phyloP scores from a whole-genome alignment of 768 basidiomycete genomes.

The Pulveroboletus sp. region DNA sequence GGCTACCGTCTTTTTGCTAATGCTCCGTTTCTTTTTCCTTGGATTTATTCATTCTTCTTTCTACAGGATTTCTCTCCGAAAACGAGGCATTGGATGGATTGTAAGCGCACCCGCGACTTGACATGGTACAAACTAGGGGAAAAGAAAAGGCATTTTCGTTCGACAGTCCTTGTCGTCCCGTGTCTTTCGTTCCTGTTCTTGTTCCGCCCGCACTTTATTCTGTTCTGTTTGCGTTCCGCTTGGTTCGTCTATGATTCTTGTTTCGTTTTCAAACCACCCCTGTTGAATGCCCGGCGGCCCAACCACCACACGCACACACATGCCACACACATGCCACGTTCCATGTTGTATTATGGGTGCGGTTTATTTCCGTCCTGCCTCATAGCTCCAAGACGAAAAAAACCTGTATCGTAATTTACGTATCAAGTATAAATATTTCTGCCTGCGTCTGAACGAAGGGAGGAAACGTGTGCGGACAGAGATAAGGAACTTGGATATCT shows the following conservation, averaged over 20 bases:
- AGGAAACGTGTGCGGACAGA: no score
- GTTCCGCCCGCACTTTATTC: not conserved
- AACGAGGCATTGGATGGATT: conserved; percentile 19
- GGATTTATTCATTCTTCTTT: conserved; percentile 34
- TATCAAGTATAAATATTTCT: conserved; percentile 32
- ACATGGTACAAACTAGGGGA: conserved; percentile 10
- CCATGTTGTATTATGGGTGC: conserved; percentile 17
- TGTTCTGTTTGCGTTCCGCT: conserved; percentile 10
- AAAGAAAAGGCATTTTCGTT: conserved; percentile 5
- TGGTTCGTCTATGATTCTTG: conserved; percentile 16
- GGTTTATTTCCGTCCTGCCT: conserved; percentile 3
- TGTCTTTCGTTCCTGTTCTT: conserved; percentile 3
- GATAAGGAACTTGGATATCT: no score
- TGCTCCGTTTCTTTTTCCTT: conserved; percentile 15
- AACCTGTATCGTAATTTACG: conserved; percentile 31
- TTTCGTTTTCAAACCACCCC: conserved; percentile 7
- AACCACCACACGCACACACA: not conserved
- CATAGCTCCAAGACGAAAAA: conserved; percentile 13
- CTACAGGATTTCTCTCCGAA: conserved; percentile 28
- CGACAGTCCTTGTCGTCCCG: not conserved
- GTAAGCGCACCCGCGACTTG: conserved; percentile 10
- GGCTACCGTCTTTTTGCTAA: conserved; percentile 12
- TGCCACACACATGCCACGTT: not conserved
- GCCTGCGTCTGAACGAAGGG: no score
- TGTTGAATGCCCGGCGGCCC: not conserved